Percentiles rank a stretch among this genome's conserved stretches.
phyloP scores from a whole-genome alignment of 1,284 basidiomycete species.

The Trametes pubescens region DNA sequence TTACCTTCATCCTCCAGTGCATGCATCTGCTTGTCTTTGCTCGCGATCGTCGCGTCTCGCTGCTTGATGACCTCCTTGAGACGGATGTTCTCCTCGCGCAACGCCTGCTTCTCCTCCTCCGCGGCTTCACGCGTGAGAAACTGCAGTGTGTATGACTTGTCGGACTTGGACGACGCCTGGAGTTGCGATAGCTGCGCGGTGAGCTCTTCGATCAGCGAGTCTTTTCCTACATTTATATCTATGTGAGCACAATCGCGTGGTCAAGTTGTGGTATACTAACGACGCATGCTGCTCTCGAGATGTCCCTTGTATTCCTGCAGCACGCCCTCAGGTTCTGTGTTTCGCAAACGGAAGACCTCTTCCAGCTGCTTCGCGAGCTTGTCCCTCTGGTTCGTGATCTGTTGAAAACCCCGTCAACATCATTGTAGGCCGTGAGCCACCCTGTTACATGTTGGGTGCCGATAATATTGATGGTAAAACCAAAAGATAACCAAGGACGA shows the following conservation, averaged over 20 bases:
- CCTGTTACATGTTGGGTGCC: too few species aligned
- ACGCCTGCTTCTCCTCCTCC: conserved; percentile 66
- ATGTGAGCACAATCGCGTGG: conserved; percentile 12
- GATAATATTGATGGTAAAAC: too few species aligned
- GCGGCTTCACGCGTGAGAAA: conserved; percentile 77
- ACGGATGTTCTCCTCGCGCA: conserved; percentile 57
- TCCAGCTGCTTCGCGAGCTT: conserved; percentile 62
- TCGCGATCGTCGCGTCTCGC: conserved; percentile 52
- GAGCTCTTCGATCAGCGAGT: conserved; percentile 64
- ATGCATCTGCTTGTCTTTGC: conserved; percentile 54
- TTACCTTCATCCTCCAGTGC: conserved; percentile 58
- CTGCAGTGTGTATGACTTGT: conserved; percentile 52
- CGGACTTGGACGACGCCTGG: conserved; percentile 59
- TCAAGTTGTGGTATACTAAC: conserved; percentile 45
- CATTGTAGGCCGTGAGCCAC: neutral
- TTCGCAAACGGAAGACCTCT: conserved; percentile 60
- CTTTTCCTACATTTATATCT: conserved; percentile 54
- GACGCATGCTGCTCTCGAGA: conserved; percentile 58
- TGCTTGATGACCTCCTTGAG: conserved; percentile 55
- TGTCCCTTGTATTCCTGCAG: conserved; percentile 55
- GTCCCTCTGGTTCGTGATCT: conserved; percentile 51
- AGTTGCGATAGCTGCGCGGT: conserved; percentile 59
- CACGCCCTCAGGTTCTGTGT: conserved; percentile 68
- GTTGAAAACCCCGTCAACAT: neutral
- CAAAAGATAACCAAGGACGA: too few species aligned